Percentiles rank a stretch among this genome's conserved stretches.
phyloP scores from a whole-genome alignment of 805 yeast genomes.

The Kuraishia molischiana region DNA sequence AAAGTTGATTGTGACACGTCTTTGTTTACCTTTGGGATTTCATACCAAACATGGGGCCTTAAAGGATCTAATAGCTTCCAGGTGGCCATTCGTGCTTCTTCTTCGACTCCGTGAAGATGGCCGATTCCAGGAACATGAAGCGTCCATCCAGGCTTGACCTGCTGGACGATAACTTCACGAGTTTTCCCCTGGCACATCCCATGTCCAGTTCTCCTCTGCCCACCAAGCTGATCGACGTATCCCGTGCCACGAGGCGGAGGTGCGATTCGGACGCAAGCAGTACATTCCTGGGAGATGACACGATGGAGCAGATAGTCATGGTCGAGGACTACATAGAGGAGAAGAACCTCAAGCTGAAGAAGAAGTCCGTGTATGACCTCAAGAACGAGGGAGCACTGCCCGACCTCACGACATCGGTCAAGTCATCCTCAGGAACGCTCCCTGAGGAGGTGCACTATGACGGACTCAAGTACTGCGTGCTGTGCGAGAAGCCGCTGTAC shows the following conservation, averaged over 20 bases:
- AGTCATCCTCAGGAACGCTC: conserved; percentile 20
- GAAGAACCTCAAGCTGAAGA: conserved; percentile 6
- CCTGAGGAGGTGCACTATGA: conserved; percentile 22
- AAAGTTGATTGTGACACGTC: too few species aligned
- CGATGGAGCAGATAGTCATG: conserved; percentile 1
- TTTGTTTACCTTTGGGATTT: too few species aligned
- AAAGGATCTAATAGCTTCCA: too few species aligned
- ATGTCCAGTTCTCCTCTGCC: conserved; percentile 8
- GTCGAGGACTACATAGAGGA: conserved; percentile 4
- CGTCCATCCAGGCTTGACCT: conserved; percentile 34
- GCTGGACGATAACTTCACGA: conserved; percentile 38
- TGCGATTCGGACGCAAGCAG: not conserved
- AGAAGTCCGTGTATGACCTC: conserved; percentile 22
- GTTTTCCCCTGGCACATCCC: conserved; percentile 46
- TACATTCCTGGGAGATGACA: not conserved
- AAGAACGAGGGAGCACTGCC: conserved; percentile 12
- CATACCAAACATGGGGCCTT: too few species aligned
- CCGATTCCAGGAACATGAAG: not conserved
- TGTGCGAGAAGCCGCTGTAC: conserved; percentile 62
- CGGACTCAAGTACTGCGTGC: conserved; percentile 44
- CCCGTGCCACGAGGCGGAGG: not conserved
- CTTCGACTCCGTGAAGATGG: not conserved
- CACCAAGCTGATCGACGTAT: conserved; percentile 3
- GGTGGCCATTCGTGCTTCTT: too few species aligned
- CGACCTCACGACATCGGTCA: conserved; percentile 4